A percentile compares a stretch with the other conserved stretches of the same genome.
phyloP scores from a whole-genome alignment of 1,284 basidiomycete species.

The Ustilago shanxiensis region DNA sequence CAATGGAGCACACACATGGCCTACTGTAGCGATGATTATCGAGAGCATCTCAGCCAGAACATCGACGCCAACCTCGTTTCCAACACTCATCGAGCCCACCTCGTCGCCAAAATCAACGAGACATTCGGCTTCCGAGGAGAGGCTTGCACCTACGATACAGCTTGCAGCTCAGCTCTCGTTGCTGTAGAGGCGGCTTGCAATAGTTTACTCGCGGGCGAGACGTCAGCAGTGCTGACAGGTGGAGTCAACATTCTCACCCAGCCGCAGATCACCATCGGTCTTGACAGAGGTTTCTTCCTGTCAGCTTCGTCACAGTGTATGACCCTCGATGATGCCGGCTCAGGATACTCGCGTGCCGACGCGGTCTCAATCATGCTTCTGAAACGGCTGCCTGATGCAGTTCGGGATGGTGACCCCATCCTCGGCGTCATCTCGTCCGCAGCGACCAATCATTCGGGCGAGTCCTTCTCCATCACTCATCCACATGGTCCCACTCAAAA shows the following conservation, averaged over 20 bases:
- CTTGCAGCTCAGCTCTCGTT: slow-evolving; percentile 52
- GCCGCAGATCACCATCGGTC: slow-evolving; percentile 56
- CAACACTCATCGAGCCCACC: slow-evolving; percentile 45
- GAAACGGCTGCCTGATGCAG: slow-evolving; percentile 48
- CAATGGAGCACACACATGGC: slow-evolving; percentile 51
- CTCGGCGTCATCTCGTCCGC: slow-evolving; percentile 47
- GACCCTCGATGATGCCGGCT: slow-evolving; percentile 50
- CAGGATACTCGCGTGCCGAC: slow-evolving; percentile 54
- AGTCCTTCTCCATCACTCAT: slow-evolving; percentile 56
- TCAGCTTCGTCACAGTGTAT: slow-evolving; percentile 53
- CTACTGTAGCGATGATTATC: slow-evolving; percentile 54
- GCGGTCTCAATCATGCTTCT: slow-evolving; percentile 50
- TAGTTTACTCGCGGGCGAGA: slow-evolving; percentile 31
- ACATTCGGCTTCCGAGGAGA: slow-evolving; percentile 49
- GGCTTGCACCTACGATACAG: slow-evolving; percentile 52
- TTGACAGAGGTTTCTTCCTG: slow-evolving; percentile 57
- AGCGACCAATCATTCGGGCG: slow-evolving; percentile 54
- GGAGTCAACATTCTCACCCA: slow-evolving; percentile 56
- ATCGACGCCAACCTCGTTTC: slow-evolving; percentile 36
- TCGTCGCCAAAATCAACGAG: slow-evolving; percentile 39
- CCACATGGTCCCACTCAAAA: slow-evolving; percentile 50
- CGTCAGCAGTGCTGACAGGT: slow-evolving; percentile 39
- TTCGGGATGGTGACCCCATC: slow-evolving; percentile 48
- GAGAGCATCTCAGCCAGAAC: slow-evolving; percentile 49
- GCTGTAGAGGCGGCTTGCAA: slow-evolving; percentile 54